Evolutionary conservation across 495 filamentous ascomycete species (phyloP).

Genomic region (Trichoderma orchidacearum): DNA sequence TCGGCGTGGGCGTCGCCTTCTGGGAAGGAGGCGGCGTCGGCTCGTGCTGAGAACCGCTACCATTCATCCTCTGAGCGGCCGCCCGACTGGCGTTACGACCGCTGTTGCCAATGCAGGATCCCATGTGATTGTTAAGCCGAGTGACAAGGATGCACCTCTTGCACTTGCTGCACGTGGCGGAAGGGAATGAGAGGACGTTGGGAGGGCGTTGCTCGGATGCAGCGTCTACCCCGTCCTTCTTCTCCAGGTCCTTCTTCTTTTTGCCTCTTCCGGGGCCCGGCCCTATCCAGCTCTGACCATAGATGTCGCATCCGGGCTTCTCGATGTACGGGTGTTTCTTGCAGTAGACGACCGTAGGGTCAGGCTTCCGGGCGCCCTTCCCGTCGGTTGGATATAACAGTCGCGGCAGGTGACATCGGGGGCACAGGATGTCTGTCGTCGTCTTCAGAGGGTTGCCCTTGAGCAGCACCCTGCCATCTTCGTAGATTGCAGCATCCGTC

Average conservation of each 20-base stretch:
- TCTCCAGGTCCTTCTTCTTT: conserved; percentile 46
- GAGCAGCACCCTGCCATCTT: conserved; percentile 55
- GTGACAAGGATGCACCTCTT: conserved; percentile 39
- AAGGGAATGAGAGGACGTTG: conserved; percentile 50
- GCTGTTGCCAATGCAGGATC: conserved; percentile 65
- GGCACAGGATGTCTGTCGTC: conserved; percentile 54
- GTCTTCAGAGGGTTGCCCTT: conserved; percentile 67
- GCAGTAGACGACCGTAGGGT: conserved; percentile 58
- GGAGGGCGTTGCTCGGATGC: conserved; percentile 34
- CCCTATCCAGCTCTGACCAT: conserved; percentile 58
- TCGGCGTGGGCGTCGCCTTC: conserved; percentile 44
- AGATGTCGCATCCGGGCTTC: conserved; percentile 65
- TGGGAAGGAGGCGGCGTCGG: conserved; percentile 43
- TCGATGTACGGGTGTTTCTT: conserved; percentile 60
- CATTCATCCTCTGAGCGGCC: conserved; percentile 39
- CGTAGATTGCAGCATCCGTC: conserved; percentile 57
- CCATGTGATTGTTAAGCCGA: conserved; percentile 60
- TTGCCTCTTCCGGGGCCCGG: conserved; percentile 39
- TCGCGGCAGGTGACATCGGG: conserved; percentile 50
- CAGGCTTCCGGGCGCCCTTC: conserved; percentile 42
- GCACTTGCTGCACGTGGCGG: conserved; percentile 39
- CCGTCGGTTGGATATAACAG: conserved; percentile 51
- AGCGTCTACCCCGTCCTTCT: conserved; percentile 42
- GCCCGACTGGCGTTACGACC: conserved; percentile 53
- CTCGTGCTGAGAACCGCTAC: conserved; percentile 27